These are phyloP conservation scores for Nepenthes alata DNA, from an alignment of 179 eudicot species.

Conservation along the genomic window DNA sequence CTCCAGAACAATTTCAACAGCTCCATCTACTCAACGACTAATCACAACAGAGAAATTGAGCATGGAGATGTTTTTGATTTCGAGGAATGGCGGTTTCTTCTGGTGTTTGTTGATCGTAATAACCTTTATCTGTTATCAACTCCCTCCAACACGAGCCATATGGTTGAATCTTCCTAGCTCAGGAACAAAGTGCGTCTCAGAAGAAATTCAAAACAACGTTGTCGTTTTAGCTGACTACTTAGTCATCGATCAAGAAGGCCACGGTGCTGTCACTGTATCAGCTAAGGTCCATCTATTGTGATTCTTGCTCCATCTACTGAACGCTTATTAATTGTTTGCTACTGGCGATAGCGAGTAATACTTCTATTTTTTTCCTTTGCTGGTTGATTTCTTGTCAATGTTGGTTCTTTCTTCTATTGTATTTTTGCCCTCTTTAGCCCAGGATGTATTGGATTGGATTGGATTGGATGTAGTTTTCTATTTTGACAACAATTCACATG, in stretches of 20 bases:
- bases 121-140: not conserved
- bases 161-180: constrained; percentile 56
- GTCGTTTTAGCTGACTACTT: constrained; percentile 71
- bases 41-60: too few species aligned
- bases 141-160: constrained; percentile 6
- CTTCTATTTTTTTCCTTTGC: not conserved
- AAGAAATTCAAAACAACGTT: constrained; percentile 72
- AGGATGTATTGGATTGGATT: too few species aligned
- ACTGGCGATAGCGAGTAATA: not conserved
- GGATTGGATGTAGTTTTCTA: too few species aligned
- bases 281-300: constrained; percentile 35
- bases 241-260: constrained; percentile 48
- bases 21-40: too few species aligned
- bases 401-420: too few species aligned
- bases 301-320: too few species aligned
- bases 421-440: too few species aligned
- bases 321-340: constrained; percentile 26
- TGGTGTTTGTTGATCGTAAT: not conserved
- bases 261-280: constrained; percentile 47
- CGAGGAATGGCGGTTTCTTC: too few species aligned
- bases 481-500: too few species aligned
- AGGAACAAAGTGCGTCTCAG: constrained; percentile 74
- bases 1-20: too few species aligned
- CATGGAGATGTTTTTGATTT: too few species aligned
- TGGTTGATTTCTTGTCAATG: too few species aligned